Conservation (phyloP, 805 yeast species). For the Starmerella scarabaei region DNA sequence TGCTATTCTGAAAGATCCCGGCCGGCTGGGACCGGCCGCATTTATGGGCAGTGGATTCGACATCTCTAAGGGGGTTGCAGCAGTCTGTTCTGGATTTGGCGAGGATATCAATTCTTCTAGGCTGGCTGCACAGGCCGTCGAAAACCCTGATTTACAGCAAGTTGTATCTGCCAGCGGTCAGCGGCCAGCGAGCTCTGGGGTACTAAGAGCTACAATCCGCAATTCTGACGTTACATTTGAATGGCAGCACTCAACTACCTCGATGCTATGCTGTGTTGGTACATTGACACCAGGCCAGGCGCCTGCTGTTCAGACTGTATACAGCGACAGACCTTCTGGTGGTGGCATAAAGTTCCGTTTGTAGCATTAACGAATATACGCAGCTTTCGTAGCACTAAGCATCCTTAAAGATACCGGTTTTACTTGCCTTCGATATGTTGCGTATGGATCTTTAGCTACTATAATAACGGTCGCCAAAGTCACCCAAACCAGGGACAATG, state of each 20-base stretch:
- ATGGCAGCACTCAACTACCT: slow-evolving; percentile 18
- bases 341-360: slow-evolving; percentile 5
- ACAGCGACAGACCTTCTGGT: slow-evolving; percentile 5
- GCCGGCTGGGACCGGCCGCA: slow-evolving; percentile 34
- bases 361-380: no score
- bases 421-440: no score
- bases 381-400: no score
- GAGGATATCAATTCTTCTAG: slow-evolving; percentile 28
- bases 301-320: neutral
- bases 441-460: slow-evolving; percentile 58
- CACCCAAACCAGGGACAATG: slow-evolving; percentile 92
- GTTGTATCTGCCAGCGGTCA: neutral
- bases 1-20: slow-evolving; percentile 26
- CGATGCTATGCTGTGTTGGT: slow-evolving; percentile 14
- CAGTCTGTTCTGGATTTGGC: slow-evolving; percentile 31
- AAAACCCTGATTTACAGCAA: no score
- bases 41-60: slow-evolving; percentile 30
- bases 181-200: slow-evolving; percentile 11
- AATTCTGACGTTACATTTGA: slow-evolving; percentile 7
- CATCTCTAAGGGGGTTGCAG: slow-evolving; percentile 3
- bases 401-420: no score
- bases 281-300: neutral
- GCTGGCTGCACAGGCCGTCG: slow-evolving; percentile 21
- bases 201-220: slow-evolving; percentile 5
- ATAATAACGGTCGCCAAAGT: slow-evolving; percentile 95